phyloP scores from a whole-genome alignment of 2,329 filamentous ascomycete species.

The Fusarium xylarioides region DNA sequence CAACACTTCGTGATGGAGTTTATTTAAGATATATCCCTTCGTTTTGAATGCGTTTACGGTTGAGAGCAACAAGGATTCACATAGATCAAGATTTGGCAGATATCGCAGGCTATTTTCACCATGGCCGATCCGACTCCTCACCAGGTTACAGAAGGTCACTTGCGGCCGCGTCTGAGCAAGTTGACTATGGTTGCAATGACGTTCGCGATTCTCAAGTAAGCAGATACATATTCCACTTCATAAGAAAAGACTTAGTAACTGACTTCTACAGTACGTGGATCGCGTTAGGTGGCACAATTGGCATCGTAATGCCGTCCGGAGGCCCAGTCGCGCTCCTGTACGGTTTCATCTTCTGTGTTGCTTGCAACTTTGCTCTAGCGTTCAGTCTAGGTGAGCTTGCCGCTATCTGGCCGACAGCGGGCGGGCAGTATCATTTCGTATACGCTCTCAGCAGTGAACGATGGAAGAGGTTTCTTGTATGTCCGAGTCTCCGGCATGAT shows the following conservation, averaged over 20 bases:
- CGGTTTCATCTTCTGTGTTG: neutral
- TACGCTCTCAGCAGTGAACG: neutral
- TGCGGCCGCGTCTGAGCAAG: neutral
- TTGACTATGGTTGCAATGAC: neutral
- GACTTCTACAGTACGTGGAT: neutral
- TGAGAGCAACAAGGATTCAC: neutral
- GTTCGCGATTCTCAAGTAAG: neutral
- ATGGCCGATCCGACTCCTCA: neutral
- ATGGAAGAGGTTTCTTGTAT: neutral
- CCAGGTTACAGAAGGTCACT: neutral
- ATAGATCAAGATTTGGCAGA: neutral
- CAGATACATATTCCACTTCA: accelerated
- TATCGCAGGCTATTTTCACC: neutral
- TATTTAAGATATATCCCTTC: neutral
- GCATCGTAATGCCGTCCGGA: neutral
- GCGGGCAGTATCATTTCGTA: neutral
- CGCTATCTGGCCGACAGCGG: neutral
- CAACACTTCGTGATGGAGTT: accelerated
- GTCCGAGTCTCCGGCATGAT: accelerated
- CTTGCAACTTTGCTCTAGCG: neutral
- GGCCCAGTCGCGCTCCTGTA: neutral
- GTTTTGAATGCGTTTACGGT: neutral
- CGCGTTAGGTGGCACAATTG: neutral
- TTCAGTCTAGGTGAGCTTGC: neutral
- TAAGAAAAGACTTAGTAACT: neutral